These are phyloP conservation scores for Auxenochlorella pyrenoidosa DNA, from an alignment of 139 green algal species.

Conservation along the genomic window DNA sequence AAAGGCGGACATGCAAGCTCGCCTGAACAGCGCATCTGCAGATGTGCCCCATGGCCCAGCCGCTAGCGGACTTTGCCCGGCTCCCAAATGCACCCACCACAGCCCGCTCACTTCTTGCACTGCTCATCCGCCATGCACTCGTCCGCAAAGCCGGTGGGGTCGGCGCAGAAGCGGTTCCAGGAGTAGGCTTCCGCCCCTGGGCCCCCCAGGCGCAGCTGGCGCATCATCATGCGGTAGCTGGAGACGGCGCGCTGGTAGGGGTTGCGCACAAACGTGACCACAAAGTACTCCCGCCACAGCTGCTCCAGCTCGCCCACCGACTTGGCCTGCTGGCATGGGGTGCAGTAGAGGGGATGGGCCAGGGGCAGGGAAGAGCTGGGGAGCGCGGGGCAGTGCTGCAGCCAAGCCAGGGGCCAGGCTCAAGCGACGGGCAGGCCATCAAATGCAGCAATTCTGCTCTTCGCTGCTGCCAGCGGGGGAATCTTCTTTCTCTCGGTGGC, in stretches of 20 bases:
- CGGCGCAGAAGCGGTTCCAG: constrained; percentile 25
- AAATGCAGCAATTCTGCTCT: too few relatives aligned
- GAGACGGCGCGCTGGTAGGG: constrained; percentile 36
- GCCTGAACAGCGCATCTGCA: too few relatives aligned
- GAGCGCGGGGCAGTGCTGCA: neutral
- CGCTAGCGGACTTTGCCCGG: too few relatives aligned
- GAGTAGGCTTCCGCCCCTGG: neutral
- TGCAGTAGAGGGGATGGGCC: neutral
- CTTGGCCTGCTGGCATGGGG: neutral
- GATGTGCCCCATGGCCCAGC: too few relatives aligned
- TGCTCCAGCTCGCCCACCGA: neutral
- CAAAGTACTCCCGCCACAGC: constrained; percentile 42
- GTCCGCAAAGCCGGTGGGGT: constrained; percentile 23
- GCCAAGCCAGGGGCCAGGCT: too few relatives aligned
- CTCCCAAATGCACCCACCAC: too few relatives aligned
- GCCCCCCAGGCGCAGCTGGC: constrained; percentile 18
- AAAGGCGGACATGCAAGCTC: too few relatives aligned
- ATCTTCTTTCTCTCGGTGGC: too few relatives aligned
- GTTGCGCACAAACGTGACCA: constrained; percentile 47
- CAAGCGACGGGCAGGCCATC: too few relatives aligned
- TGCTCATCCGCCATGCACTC: constrained; percentile 15
- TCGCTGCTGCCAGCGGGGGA: too few relatives aligned
- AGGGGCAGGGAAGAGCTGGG: neutral
- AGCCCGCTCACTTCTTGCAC: constrained; percentile 29
- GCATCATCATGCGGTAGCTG: constrained; percentile 42